Conservation (phyloP, 352 stramenopile species). For the Phytophthora macrochlamydospora region DNA sequence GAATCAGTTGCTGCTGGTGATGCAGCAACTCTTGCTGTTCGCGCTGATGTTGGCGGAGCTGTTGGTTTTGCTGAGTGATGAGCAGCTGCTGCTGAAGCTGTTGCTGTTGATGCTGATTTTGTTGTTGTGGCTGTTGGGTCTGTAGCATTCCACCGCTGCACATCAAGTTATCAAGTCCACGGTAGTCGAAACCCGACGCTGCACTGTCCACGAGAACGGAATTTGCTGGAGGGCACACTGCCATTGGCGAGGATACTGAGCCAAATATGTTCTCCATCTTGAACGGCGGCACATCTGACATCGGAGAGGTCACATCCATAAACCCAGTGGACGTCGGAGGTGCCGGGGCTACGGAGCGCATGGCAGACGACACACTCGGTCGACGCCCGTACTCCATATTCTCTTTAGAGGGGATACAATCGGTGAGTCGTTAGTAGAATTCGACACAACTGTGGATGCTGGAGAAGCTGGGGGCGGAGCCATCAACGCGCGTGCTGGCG, state of each 20-base stretch:
- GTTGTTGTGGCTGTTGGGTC: slow-evolving; percentile 28
- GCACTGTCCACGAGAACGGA: slow-evolving; percentile 39
- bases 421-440: slow-evolving; percentile 39
- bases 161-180: slow-evolving; percentile 43
- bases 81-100: slow-evolving; percentile 29
- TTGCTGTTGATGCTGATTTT: slow-evolving; percentile 29
- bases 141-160: slow-evolving; percentile 28
- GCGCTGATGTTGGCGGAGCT: slow-evolving; percentile 42
- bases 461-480: slow-evolving; percentile 37
- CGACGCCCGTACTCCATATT: slow-evolving; percentile 24
- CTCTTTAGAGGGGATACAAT: slow-evolving; percentile 51
- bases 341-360: slow-evolving; percentile 8
- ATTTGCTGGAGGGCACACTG: slow-evolving; percentile 27
- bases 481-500: slow-evolving; percentile 32
- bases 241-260: slow-evolving; percentile 28
- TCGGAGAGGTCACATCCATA: slow-evolving; percentile 34
- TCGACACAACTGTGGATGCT: slow-evolving; percentile 35
- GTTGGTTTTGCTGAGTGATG: slow-evolving; percentile 38
- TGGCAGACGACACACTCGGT: slow-evolving; percentile 14
- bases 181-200: slow-evolving; percentile 46
- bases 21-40: slow-evolving; percentile 35
- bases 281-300: slow-evolving; percentile 36
- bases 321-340: slow-evolving; percentile 30
- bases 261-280: slow-evolving; percentile 46
- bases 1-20: slow-evolving; percentile 35